Percentiles rank a stretch among this genome's conserved stretches.
Conservation (phyloP, 495 filamentous ascomycete genomes). For the Acidomyces sp. region DNA sequence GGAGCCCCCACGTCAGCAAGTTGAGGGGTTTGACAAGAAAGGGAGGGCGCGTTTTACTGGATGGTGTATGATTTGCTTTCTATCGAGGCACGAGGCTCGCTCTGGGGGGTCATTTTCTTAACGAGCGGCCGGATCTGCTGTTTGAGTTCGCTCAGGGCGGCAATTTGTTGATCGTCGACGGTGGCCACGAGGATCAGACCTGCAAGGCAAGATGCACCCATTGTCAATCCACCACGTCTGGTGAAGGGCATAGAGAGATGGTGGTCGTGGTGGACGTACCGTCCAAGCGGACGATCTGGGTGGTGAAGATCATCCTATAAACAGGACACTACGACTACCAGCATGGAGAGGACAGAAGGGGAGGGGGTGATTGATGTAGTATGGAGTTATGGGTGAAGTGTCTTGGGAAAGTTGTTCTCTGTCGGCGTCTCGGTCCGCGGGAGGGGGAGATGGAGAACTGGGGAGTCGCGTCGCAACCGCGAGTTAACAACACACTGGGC, state of each 20-base stretch:
- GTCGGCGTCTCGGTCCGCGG: no score
- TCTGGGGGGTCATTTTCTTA: conserved; percentile 69
- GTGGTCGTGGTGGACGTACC: conserved; percentile 40
- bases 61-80: conserved; percentile 74
- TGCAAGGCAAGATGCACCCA: no score
- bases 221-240: conserved; percentile 1
- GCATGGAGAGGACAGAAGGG: no score
- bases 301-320: conserved; percentile 95
- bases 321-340: no score
- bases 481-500: no score
- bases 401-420: no score
- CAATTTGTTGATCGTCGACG: conserved; percentile 74
- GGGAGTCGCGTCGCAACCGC: no score
- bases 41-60: conserved; percentile 47
- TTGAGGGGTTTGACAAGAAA: neutral
- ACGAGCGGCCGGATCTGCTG: conserved; percentile 80
- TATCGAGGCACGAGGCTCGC: conserved; percentile 83
- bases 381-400: no score
- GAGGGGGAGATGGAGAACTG: no score
- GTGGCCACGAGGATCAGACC: conserved; percentile 91
- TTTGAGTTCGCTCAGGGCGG: conserved; percentile 77
- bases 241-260: no score
- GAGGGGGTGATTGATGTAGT: no score
- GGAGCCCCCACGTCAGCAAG: neutral
- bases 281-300: conserved; percentile 85